These are phyloP conservation scores for Neoboletus brunneissimus DNA, from an alignment of 768 basidiomycete species.

Conservation along the genomic window DNA sequence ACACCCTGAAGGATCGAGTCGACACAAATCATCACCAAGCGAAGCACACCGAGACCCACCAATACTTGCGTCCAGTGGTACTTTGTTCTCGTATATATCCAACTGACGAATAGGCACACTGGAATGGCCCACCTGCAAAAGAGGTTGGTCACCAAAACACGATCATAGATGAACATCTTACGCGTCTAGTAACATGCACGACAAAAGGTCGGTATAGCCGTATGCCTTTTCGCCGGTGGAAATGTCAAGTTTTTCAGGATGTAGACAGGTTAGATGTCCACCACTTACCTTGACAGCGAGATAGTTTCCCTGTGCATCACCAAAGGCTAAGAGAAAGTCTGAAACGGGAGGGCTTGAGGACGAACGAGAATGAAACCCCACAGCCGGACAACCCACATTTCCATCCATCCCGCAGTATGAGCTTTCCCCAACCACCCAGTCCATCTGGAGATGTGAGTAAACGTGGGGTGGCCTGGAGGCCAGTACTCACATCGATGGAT, in stretches of 20 bases:
- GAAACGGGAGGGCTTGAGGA: neutral
- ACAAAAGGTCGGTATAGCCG: slow-evolving; percentile 80
- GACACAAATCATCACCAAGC: neutral
- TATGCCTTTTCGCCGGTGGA: slow-evolving; percentile 50
- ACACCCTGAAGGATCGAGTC: slow-evolving; percentile 49
- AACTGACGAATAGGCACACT: slow-evolving; percentile 76
- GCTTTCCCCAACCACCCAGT: slow-evolving; percentile 70
- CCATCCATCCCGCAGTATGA: slow-evolving; percentile 80
- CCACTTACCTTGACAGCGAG: slow-evolving; percentile 66
- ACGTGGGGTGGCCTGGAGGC: neutral
- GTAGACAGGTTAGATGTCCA: neutral
- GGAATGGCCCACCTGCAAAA: slow-evolving; percentile 78
- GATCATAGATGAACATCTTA: slow-evolving; percentile 31
- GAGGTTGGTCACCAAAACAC: neutral
- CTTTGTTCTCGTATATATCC: slow-evolving; percentile 71
- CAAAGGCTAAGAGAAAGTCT: slow-evolving; percentile 79
- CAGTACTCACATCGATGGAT: slow-evolving; percentile 71
- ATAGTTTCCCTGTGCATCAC: slow-evolving; percentile 85
- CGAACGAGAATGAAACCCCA: neutral
- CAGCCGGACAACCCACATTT: slow-evolving; percentile 55
- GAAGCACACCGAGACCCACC: slow-evolving; percentile 35
- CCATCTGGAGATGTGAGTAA: slow-evolving; percentile 52
- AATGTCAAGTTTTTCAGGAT: neutral
- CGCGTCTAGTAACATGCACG: slow-evolving; percentile 91
- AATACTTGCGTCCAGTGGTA: slow-evolving; percentile 84